Percentiles rank a stretch among this genome's conserved stretches.
phyloP scores from a whole-genome alignment of 2,329 filamentous ascomycete species.

The Graphilbum sp. region DNA sequence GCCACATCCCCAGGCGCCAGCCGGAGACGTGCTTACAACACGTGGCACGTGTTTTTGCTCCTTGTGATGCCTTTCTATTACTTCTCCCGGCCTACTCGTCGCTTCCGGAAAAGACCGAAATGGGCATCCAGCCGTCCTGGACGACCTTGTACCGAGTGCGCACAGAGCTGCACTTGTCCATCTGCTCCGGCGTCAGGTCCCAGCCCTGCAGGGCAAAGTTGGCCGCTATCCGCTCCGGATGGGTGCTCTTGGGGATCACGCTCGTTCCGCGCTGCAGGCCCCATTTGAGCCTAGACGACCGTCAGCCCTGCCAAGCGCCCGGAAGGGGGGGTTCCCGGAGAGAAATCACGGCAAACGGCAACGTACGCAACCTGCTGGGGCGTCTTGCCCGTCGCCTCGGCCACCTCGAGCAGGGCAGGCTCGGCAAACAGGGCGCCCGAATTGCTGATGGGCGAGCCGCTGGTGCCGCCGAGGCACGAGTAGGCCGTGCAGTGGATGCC shows the following conservation, averaged over 20 bases:
- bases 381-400: constrained; percentile 49
- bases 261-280: constrained; percentile 66
- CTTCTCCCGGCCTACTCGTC: no score
- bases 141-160: constrained; percentile 73
- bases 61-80: no score
- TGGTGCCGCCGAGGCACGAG: constrained; percentile 55
- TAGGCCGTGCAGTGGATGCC: constrained; percentile 62
- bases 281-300: constrained; percentile 49
- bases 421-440: constrained; percentile 19
- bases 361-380: constrained; percentile 51
- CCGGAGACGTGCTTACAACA: no score
- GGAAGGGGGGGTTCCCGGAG: no score
- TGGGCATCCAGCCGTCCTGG: constrained; percentile 54
- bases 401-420: constrained; percentile 42
- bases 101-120: constrained; percentile 71
- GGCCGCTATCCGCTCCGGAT: constrained; percentile 51
- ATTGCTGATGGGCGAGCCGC: constrained; percentile 45
- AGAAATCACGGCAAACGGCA: background rate
- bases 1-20: no score
- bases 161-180: constrained; percentile 49
- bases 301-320: no score
- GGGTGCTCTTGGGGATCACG: constrained; percentile 77
- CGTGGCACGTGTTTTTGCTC: no score
- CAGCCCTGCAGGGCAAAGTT: constrained; percentile 66
- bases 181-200: constrained; percentile 55